A percentile compares a stretch with the other conserved stretches of the same genome.
These are phyloP conservation scores for Cucurbitaria berberidis DNA, from an alignment of 2,329 filamentous ascomycete genomes.

Conservation along the genomic window DNA sequence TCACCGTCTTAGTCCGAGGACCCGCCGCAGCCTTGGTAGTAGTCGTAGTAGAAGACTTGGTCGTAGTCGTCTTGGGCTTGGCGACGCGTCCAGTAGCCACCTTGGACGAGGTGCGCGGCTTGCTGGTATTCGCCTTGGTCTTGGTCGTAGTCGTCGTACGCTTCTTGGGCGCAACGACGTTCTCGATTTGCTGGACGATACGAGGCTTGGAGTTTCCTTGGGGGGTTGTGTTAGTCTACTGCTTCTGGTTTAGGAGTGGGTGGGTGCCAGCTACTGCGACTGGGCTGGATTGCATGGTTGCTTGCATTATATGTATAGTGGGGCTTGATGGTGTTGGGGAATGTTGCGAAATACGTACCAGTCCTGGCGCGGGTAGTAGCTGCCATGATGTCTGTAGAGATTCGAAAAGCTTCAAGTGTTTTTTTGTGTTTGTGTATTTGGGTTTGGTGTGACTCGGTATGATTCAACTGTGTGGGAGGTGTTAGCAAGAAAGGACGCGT, in stretches of 20 bases:
- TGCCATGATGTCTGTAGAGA: conserved; percentile 19
- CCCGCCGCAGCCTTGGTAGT: conserved; percentile 31
- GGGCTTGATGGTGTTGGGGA: not conserved
- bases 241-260: not conserved
- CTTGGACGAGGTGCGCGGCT: conserved; percentile 48
- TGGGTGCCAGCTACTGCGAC: no score
- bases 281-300: not conserved
- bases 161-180: conserved; percentile 50
- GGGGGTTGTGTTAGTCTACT: conserved; percentile 42
- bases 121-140: conserved; percentile 47
- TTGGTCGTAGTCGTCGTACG: conserved; percentile 43
- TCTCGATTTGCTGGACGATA: conserved; percentile 59
- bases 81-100: conserved; percentile 37
- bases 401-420: not conserved
- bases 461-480: not conserved
- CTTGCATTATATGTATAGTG: not conserved
- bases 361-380: conserved; percentile 46
- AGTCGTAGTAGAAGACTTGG: conserved; percentile 2
- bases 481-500: conserved; percentile 1
- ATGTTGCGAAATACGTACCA: conserved; percentile 3
- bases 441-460: not conserved
- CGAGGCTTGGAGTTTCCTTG: conserved; percentile 55
- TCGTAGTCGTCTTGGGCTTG: conserved; percentile 28
- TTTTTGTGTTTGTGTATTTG: not conserved
- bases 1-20: conserved; percentile 35